Conservation (phyloP, 768 basidiomycete species). For the Amanita pallidorosea region DNA sequence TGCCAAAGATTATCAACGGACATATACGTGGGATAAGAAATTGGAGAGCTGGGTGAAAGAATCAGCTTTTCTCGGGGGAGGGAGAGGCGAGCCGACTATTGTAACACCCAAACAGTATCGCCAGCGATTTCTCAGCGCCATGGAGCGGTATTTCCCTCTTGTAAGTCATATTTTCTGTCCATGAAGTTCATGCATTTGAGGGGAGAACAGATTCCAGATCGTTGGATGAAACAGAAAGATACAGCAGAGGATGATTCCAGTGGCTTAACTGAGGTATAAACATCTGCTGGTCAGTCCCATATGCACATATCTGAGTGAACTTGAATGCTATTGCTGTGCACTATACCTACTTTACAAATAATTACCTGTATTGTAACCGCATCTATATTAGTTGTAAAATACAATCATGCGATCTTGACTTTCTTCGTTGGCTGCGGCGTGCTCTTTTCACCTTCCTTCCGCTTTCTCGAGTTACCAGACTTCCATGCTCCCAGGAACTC, state of each 20-base stretch:
- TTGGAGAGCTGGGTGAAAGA: slow-evolving; percentile 99
- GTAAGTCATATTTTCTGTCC: slow-evolving; percentile 28
- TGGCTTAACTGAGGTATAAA: slow-evolving; percentile 46
- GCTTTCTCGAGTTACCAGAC: slow-evolving; percentile 48
- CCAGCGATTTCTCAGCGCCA: slow-evolving; percentile 75
- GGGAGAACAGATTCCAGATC: slow-evolving; percentile 59
- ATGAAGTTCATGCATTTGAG: neutral
- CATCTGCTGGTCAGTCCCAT: slow-evolving; percentile 32
- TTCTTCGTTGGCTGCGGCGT: slow-evolving; percentile 62
- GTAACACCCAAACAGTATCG: slow-evolving; percentile 94
- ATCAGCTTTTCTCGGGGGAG: slow-evolving; percentile 76
- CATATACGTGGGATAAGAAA: slow-evolving; percentile 98
- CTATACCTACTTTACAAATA: slow-evolving; percentile 21
- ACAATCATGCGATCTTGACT: slow-evolving; percentile 42
- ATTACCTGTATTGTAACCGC: slow-evolving; percentile 5
- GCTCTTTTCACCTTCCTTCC: slow-evolving; percentile 62
- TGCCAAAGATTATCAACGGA: slow-evolving; percentile 77
- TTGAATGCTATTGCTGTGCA: neutral
- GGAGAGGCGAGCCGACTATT: slow-evolving; percentile 89
- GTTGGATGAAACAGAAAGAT: slow-evolving; percentile 86
- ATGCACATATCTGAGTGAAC: neutral
- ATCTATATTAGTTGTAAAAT: slow-evolving; percentile 9
- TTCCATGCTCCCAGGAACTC: slow-evolving; percentile 41
- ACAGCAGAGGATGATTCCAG: slow-evolving; percentile 65
- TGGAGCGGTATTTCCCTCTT: slow-evolving; percentile 85